Evolutionary conservation across 2,329 filamentous ascomycete species (phyloP), one percentile per base, ranked within the genome.

Genomic region (Venturiaceae sp.): DNA sequence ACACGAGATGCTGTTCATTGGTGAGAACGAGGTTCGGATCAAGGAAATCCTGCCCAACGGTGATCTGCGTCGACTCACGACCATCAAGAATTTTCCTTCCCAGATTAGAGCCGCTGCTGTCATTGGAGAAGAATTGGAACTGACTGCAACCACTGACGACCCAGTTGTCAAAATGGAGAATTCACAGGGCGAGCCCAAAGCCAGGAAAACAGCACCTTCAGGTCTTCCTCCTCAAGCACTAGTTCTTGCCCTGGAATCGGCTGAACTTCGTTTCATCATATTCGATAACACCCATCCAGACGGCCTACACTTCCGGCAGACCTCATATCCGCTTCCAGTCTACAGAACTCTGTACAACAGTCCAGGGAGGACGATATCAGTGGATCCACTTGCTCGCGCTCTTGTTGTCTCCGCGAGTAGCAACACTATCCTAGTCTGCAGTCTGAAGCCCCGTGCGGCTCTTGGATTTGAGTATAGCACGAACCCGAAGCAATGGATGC

Each of bases 1-100:
- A 61, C 91, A 94, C 64, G 92, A 97, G 74, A 83, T 96, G 62
- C 86, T 92, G 37, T 90, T 96, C 65, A 80, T 99, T 59, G 89
- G 91, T 57, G 87, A 95, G 63, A 82, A 87, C 62, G 89, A 84
- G 64, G 81, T 99, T 47, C 86, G 92, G 64, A 83, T 97, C 62
- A 87, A 85, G 65, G 87, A 95, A 69, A 80, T 94, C 2, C 77
- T 78, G 5, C 77, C 77, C 47, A 83, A 88, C 67, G 85, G 85
- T 1, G 85, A 87, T 65, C 79, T 96, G 26, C 82, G 85, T 63
- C 84, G 90, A 66, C 77, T 96, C n/a, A 78, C 82, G n/a, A 82
- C 82, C 61, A 95, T 92, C 71, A 79, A 80, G 41, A 85, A 96
- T 68, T 92, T 97, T 68, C 84, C 85, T 57, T 82, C 83, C 33